Percentiles rank a stretch among this genome's conserved stretches.
Evolutionary conservation across 2,329 filamentous ascomycete genomes (phyloP).

Genomic region (Metarhizium anisopliae): DNA sequence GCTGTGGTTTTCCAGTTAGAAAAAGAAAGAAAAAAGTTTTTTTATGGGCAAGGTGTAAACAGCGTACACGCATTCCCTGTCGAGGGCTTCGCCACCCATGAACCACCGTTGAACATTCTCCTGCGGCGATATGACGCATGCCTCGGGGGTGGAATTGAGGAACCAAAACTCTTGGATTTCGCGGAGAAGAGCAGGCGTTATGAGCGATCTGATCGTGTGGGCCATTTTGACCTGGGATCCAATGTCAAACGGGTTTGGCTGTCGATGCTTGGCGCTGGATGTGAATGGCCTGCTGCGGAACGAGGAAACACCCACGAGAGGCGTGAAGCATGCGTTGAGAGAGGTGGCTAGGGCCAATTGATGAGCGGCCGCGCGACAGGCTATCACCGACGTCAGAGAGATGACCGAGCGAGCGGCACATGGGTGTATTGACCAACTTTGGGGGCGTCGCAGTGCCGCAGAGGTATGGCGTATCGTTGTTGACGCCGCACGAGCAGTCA

Average conservation of each 20-base stretch:
- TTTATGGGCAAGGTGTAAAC: background rate
- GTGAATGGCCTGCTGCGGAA: background rate
- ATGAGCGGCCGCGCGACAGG: background rate
- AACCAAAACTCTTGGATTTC: constrained; percentile 29
- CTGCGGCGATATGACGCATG: constrained; percentile 17
- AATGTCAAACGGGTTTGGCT: background rate
- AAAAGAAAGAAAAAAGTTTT: background rate
- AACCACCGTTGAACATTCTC: constrained; percentile 25
- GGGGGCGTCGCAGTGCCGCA: background rate
- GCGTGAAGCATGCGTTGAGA: background rate
- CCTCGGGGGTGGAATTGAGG: constrained; percentile 19
- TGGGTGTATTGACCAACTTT: background rate
- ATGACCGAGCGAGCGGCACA: background rate
- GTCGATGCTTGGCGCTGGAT: background rate
- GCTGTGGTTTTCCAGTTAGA: constrained; percentile 11
- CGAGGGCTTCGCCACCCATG: constrained; percentile 23
- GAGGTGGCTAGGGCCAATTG: background rate
- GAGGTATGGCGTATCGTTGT: background rate
- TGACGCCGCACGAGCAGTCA: background rate
- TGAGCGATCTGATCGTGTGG: constrained; percentile 8
- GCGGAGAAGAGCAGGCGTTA: constrained; percentile 21
- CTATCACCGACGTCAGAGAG: background rate
- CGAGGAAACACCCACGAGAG: background rate
- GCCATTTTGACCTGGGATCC: constrained; percentile 4
- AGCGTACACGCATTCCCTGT: constrained; percentile 26